These are phyloP conservation scores for Macrotyloma uniflorum DNA, from an alignment of 306 rosid genomes.

Conservation along the genomic window DNA sequence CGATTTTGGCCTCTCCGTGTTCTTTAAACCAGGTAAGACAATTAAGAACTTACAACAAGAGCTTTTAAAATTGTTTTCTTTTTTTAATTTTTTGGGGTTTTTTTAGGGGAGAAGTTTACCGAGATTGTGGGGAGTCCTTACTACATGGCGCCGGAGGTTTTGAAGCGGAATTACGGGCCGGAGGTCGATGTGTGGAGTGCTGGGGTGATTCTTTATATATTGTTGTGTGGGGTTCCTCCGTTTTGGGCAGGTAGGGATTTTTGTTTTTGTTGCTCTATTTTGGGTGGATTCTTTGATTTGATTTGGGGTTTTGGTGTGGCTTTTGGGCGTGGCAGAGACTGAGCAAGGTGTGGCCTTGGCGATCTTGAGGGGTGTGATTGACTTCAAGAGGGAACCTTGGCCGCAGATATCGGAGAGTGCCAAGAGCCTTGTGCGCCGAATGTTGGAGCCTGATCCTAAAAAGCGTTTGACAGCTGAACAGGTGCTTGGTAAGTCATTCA, in stretches of 20 bases:
- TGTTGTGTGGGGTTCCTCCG: slow-evolving; percentile 85
- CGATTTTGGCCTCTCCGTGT: slow-evolving; percentile 74
- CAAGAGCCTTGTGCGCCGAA: slow-evolving; percentile 79
- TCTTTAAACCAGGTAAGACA: slow-evolving; percentile 67
- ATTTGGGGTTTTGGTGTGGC: slow-evolving; percentile 17
- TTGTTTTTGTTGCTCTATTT: not conserved
- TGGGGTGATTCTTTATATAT: slow-evolving; percentile 79
- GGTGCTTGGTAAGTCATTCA: slow-evolving; percentile 81
- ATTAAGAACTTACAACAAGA: not conserved
- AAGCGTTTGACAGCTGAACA: slow-evolving; percentile 87
- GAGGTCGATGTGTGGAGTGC: slow-evolving; percentile 88
- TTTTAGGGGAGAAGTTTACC: slow-evolving; percentile 62
- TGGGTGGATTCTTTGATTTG: not conserved
- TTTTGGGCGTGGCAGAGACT: slow-evolving; percentile 58
- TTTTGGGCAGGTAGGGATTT: slow-evolving; percentile 74
- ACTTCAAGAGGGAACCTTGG: slow-evolving; percentile 96
- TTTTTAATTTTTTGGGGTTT: not conserved
- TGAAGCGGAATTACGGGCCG: slow-evolving; percentile 77
- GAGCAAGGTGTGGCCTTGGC: slow-evolving; percentile 96
- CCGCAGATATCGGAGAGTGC: slow-evolving; percentile 96
- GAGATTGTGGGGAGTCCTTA: slow-evolving; percentile 87
- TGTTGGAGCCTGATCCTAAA: slow-evolving; percentile 83
- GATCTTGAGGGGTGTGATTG: slow-evolving; percentile 84
- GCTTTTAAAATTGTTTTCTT: not conserved
- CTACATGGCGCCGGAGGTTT: slow-evolving; percentile 88